Conservation (phyloP, 371 early-diverging fungal species). For the Parasitella parasitica region DNA sequence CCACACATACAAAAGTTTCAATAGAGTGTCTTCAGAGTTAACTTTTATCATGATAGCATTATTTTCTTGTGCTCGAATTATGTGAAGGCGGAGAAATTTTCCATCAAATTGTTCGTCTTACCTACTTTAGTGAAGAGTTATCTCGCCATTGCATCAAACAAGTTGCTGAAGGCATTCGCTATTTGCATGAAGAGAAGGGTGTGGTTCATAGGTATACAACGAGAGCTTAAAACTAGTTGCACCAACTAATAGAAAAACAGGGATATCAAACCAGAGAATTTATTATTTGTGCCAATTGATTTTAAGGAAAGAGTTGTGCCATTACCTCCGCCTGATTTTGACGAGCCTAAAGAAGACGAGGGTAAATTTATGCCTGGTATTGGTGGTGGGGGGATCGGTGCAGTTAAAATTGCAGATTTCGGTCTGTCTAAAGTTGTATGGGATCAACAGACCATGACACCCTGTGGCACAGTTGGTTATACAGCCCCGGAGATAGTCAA, state of each 20-base stretch:
- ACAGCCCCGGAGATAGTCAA: conserved; percentile 92
- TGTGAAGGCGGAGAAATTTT: conserved; percentile 70
- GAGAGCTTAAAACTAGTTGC: conserved; percentile 39
- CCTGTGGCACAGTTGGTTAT: conserved; percentile 91
- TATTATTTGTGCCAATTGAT: conserved; percentile 73
- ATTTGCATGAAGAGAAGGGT: conserved; percentile 74
- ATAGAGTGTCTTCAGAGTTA: not conserved
- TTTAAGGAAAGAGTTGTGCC: conserved; percentile 53
- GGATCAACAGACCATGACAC: conserved; percentile 86
- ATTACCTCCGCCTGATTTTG: conserved; percentile 34
- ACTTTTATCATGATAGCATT: conserved; percentile 12
- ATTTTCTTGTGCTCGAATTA: conserved; percentile 28
- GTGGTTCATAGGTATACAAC: conserved; percentile 65
- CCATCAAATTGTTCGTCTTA: conserved; percentile 59
- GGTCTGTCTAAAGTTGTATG: conserved; percentile 81
- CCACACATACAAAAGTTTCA: not conserved
- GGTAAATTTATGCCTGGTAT: conserved; percentile 56
- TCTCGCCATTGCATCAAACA: conserved; percentile 79
- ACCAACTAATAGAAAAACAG: conserved; percentile 81
- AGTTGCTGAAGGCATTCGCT: conserved; percentile 81
- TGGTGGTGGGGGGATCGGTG: conserved; percentile 74
- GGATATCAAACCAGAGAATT: conserved; percentile 97
- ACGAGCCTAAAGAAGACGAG: conserved; percentile 60
- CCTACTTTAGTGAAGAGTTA: conserved; percentile 62
- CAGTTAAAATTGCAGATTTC: conserved; percentile 87